Evolutionary conservation across 2,329 filamentous ascomycete genomes (phyloP).

Genomic region (Scedosporium boydii): DNA sequence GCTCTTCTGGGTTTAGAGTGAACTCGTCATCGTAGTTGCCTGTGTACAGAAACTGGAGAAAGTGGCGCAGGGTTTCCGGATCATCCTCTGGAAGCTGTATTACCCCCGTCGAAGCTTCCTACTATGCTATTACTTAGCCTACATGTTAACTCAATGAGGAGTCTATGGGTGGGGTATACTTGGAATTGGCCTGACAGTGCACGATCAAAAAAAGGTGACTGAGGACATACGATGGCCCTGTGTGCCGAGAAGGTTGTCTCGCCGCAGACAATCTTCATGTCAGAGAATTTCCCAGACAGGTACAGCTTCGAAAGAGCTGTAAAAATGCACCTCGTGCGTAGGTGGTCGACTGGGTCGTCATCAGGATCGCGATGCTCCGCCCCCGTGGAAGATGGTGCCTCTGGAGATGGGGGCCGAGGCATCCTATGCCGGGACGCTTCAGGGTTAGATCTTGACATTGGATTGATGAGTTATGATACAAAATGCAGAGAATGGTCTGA

Average conservation of each 20-base stretch:
- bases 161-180: slow-evolving; percentile 11
- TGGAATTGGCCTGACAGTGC: slow-evolving; percentile 17
- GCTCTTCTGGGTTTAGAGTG: background rate
- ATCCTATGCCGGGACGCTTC: too few species aligned
- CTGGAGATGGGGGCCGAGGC: too few species aligned
- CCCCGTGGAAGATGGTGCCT: background rate
- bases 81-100: slow-evolving; percentile 21
- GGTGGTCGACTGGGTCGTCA: background rate
- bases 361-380: background rate
- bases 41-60: slow-evolving; percentile 22
- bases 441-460: too few species aligned
- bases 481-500: too few species aligned
- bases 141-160: background rate
- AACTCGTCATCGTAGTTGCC: slow-evolving; percentile 12
- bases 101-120: slow-evolving; percentile 12
- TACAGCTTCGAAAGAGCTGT: background rate
- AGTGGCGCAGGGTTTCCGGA: slow-evolving; percentile 14
- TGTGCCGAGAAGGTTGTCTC: slow-evolving; percentile 21
- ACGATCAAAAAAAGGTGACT: slow-evolving; percentile 20
- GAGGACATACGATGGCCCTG: slow-evolving; percentile 22
- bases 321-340: background rate
- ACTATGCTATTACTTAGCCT: background rate
- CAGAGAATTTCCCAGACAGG: slow-evolving; percentile 17
- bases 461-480: too few species aligned
- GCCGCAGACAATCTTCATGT: slow-evolving; percentile 22